Base-by-base conservation (phyloP, 2,329 filamentous ascomycete genomes). In the Penicillium psychrosexuale region DNA sequence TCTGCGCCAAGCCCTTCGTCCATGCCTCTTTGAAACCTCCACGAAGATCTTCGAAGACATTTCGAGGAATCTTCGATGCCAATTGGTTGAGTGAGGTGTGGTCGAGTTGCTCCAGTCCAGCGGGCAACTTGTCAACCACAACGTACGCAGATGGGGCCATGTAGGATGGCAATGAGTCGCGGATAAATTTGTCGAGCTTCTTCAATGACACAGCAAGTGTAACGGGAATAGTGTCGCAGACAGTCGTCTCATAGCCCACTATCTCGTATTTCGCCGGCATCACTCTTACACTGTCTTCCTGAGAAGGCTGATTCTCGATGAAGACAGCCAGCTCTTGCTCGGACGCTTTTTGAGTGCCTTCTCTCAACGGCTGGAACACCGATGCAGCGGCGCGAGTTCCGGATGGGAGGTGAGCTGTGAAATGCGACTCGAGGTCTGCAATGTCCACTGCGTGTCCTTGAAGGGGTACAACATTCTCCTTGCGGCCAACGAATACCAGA, bases 81-180 rank as follows among this genome's bases (percentile, higher is more conserved):
- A 73, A 53, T 39, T 65, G 59, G 42, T 64, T 70, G 13, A 75
- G 65, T 3, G 62, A 17, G 19, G 42, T 57, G 42, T 68, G 75
- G 49, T 77, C 71, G 5, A 71, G 39, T 19, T 69, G 49, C 5
- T 58, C 64, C 9, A 49, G 43, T 1, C 60, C 57, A 8, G 56
- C 51, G 0, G 75, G 74, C 15, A 80, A 40, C 28, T 66, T 67
- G 28, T 77, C 70, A 27, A 80, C 58, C 8, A 75, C 63, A 8
- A 80, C 58, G 51, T 79, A 80, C 0, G 69, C 65, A 37, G 69
- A 75, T 1, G 78, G 77, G 5, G 73, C 60, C 72, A 78, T 74
- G 57, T 77, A 77, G 3, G 76, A 72, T n/a, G 77, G 73, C 28
- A 80, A 68, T 22, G 71, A 72, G 57, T 77, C 73, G 27, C 66